Percentiles rank a stretch among this genome's conserved stretches.
Evolutionary conservation across 2,329 filamentous ascomycete genomes (phyloP).

Genomic region (Talaromyces albobiverticillius): DNA sequence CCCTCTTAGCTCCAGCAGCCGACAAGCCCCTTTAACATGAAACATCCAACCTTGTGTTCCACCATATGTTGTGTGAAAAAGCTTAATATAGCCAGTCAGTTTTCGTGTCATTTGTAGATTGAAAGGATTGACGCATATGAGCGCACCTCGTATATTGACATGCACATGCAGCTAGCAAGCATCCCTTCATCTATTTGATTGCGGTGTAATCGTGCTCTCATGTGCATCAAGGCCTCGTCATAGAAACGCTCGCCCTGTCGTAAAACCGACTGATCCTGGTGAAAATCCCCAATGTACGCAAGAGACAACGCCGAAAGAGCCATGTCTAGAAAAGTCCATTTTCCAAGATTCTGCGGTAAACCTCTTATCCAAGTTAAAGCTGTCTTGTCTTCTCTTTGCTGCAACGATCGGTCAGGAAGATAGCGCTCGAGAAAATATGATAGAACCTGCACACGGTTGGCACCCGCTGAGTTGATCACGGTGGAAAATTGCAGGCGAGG

Average conservation of each 20-base stretch:
- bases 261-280: conserved; percentile 5
- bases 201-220: conserved; percentile 10
- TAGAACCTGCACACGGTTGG: conserved; percentile 8
- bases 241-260: conserved; percentile 12
- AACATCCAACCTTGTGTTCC: conserved; percentile 16
- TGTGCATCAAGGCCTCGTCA: conserved; percentile 5
- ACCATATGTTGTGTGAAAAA: conserved; percentile 11
- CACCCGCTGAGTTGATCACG: conserved; percentile 1
- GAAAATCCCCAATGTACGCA: conserved; percentile 12
- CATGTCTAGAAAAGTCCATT: conserved; percentile 11
- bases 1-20: conserved; percentile 12
- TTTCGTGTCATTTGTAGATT: neutral
- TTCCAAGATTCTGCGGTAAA: conserved; percentile 8
- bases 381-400: conserved; percentile 6
- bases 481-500: neutral
- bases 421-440: conserved; percentile 13
- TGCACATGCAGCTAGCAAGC: conserved; percentile 13
- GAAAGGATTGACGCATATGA: neutral
- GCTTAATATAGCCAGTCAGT: conserved; percentile 1
- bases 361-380: conserved; percentile 13
- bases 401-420: conserved; percentile 6
- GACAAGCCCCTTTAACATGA: conserved; percentile 14
- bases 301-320: conserved; percentile 13
- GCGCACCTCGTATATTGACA: conserved; percentile 15
- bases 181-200: conserved; percentile 12